Percentiles rank a stretch among this genome's conserved stretches.
phyloP scores from a whole-genome alignment of 441 rosid genomes.

The Populus hybrid region DNA sequence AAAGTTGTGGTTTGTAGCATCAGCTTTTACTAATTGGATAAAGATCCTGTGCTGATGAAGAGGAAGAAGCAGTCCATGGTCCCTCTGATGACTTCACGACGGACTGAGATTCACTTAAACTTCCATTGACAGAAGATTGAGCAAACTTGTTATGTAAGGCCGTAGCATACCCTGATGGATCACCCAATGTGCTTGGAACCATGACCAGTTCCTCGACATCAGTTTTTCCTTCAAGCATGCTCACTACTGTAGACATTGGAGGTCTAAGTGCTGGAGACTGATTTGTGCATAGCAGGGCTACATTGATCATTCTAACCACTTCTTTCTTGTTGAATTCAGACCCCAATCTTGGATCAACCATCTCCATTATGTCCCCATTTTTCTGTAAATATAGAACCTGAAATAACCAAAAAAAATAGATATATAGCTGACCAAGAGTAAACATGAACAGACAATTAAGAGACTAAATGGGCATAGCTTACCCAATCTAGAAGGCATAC shows the following conservation, averaged over 20 bases:
- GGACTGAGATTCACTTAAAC: background rate
- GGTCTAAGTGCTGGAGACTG: conserved; percentile 53
- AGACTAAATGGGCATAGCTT: background rate
- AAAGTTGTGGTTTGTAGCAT: too few relatives aligned
- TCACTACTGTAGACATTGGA: conserved; percentile 61
- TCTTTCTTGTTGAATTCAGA: conserved; percentile 40
- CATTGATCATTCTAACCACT: conserved; percentile 47
- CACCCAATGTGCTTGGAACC: background rate
- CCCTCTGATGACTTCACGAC: background rate
- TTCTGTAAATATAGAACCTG: conserved; percentile 51
- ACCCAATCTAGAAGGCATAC: conserved; percentile 59
- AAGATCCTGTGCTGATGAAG: background rate
- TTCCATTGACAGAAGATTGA: background rate
- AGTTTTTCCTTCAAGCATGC: conserved; percentile 56
- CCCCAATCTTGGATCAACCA: conserved; percentile 48
- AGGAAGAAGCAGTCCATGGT: background rate
- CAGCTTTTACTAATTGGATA: background rate
- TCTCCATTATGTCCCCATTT: conserved; percentile 37
- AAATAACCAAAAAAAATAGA: background rate
- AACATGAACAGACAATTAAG: background rate
- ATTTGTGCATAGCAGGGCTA: conserved; percentile 56
- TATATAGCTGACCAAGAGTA: background rate
- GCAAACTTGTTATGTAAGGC: background rate
- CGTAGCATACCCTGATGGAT: background rate
- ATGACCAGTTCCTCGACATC: background rate